Percentiles rank a stretch among this genome's conserved stretches.
Evolutionary conservation across 192 early-diverging fungal species (phyloP).

Genomic region (Backusella parvicylindrica): DNA sequence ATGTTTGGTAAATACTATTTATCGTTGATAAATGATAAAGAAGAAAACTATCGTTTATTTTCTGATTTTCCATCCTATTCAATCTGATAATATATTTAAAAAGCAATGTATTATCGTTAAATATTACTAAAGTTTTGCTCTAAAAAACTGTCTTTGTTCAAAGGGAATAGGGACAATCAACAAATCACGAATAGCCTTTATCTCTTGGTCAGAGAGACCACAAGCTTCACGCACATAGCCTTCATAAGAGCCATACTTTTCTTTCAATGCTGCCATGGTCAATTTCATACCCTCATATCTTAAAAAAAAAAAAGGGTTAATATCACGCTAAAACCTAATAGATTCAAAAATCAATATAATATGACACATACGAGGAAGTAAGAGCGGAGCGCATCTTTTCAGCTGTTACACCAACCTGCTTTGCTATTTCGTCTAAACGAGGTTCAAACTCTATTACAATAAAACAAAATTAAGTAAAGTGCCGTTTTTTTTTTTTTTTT

Average conservation of each 20-base stretch:
- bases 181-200: constrained; percentile 37
- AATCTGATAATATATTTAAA: background rate
- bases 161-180: constrained; percentile 41
- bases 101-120: background rate
- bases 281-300: constrained; percentile 27
- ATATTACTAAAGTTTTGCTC: constrained; percentile 9
- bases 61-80: background rate
- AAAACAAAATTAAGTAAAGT: background rate
- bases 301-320: background rate
- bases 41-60: too few relatives aligned
- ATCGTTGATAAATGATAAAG: too few relatives aligned
- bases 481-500: background rate
- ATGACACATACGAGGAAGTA: constrained; percentile 8
- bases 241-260: constrained; percentile 44
- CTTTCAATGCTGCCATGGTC: constrained; percentile 35
- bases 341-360: background rate
- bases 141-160: constrained; percentile 29
- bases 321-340: background rate
- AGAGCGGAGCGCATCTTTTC: constrained; percentile 28
- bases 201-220: constrained; percentile 35
- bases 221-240: constrained; percentile 42
- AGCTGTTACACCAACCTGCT: constrained; percentile 2
- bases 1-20: too few relatives aligned
- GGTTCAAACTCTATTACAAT: background rate
- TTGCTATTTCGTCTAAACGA: constrained; percentile 13